phyloP scores from a whole-genome alignment of 441 rosid genomes.

The Erodium moschatum region DNA sequence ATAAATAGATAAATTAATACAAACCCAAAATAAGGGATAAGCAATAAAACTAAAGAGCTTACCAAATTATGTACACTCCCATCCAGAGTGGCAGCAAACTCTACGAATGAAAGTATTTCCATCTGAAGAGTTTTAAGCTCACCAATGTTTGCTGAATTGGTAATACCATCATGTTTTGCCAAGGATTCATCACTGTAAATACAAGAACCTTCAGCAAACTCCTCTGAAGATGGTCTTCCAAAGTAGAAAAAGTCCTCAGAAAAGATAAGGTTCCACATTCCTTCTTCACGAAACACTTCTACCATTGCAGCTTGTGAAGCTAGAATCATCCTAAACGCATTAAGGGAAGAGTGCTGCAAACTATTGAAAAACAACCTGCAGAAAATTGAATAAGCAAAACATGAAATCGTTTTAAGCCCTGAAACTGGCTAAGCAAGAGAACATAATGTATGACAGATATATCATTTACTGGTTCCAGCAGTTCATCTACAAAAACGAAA shows the following conservation, averaged over 20 bases:
- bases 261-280: constrained; percentile 73
- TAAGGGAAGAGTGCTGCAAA: constrained; percentile 51
- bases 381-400: constrained; percentile 10
- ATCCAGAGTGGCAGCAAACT: constrained; percentile 56
- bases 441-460: no score
- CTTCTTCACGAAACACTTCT: constrained; percentile 55
- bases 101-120: constrained; percentile 54
- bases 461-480: no score
- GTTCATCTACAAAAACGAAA: no score
- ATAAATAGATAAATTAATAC: constrained; percentile 10
- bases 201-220: constrained; percentile 30
- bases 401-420: constrained; percentile 7
- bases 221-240: constrained; percentile 32
- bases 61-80: constrained; percentile 60
- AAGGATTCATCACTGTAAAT: constrained; percentile 21
- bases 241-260: constrained; percentile 70
- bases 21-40: constrained; percentile 17
- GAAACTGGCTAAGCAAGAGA: constrained; percentile 10
- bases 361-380: constrained; percentile 46
- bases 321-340: constrained; percentile 50
- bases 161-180: constrained; percentile 26
- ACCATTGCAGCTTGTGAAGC: constrained; percentile 42
- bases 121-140: constrained; percentile 46
- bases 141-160: constrained; percentile 23
- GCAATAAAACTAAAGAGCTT: constrained; percentile 21